phyloP scores from a whole-genome alignment of 257 asterid species.

The Voacanga thouarsii region DNA sequence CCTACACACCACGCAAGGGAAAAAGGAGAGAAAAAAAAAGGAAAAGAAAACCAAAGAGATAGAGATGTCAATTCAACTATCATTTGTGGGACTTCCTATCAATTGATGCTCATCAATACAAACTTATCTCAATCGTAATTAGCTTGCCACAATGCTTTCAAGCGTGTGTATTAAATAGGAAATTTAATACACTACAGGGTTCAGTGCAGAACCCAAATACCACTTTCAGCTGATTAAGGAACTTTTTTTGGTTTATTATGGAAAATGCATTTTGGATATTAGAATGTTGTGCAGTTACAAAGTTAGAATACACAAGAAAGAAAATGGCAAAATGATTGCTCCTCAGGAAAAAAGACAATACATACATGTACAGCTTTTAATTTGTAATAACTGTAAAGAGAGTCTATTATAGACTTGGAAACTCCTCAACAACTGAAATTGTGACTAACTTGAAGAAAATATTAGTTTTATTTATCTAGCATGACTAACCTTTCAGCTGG shows the following conservation, averaged over 20 bases:
- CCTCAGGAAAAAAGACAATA: not conserved
- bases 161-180: not conserved
- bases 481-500: constrained; percentile 61
- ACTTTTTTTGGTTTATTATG: not conserved
- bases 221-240: not conserved
- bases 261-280: not conserved
- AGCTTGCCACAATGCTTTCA: not conserved
- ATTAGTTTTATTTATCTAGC: constrained; percentile 7
- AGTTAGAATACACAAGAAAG: not conserved
- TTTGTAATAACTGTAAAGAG: not conserved
- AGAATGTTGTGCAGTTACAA: not conserved
- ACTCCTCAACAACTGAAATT: not conserved
- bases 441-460: not conserved
- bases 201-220: not conserved
- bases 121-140: not conserved
- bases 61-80: no score
- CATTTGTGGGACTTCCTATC: not conserved
- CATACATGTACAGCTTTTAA: not conserved
- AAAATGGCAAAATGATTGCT: not conserved
- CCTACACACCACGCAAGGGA: no score
- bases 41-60: not conserved
- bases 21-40: no score
- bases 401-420: not conserved
- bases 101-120: not conserved
- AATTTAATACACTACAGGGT: not conserved